Conservation (phyloP, 2,329 filamentous ascomycete genomes). For the Trichoderma asperellum region DNA sequence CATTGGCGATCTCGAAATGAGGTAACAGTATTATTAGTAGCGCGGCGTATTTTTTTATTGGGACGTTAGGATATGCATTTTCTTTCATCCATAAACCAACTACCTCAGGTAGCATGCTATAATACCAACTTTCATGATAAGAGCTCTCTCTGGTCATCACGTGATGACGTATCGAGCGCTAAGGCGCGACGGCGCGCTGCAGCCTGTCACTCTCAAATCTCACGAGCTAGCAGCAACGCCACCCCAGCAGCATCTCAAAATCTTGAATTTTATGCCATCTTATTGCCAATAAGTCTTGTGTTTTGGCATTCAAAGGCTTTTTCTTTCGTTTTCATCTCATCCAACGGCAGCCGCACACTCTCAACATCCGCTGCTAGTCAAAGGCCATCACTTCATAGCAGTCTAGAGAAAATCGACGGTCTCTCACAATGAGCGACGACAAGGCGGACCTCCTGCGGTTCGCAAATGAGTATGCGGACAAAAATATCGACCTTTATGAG, state of each 20-base stretch:
- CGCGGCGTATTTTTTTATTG: background rate
- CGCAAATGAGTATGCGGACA: constrained; percentile 62
- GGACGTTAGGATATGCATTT: background rate
- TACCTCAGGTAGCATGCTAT: background rate
- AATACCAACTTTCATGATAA: background rate
- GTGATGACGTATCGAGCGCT: constrained; percentile 16
- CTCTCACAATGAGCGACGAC: constrained; percentile 41
- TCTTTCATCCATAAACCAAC: background rate
- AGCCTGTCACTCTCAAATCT: constrained; percentile 3
- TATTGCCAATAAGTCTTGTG: background rate
- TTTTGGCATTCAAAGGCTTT: too few species aligned
- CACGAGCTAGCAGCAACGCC: background rate
- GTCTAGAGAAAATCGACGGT: background rate
- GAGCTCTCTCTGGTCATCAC: background rate
- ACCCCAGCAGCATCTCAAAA: background rate
- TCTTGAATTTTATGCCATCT: background rate
- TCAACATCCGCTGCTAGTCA: background rate
- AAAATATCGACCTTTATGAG: constrained; percentile 75
- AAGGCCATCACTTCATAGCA: background rate
- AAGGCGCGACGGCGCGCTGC: constrained; percentile 13
- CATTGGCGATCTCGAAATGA: background rate
- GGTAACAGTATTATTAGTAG: too few species aligned
- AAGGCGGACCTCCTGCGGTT: constrained; percentile 56
- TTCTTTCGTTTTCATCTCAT: background rate
- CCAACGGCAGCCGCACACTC: background rate